Evolutionary conservation across 176 grass and related monocot species (phyloP), one percentile per base, ranked within the genome.

Genomic region (Ananas comosus): DNA sequence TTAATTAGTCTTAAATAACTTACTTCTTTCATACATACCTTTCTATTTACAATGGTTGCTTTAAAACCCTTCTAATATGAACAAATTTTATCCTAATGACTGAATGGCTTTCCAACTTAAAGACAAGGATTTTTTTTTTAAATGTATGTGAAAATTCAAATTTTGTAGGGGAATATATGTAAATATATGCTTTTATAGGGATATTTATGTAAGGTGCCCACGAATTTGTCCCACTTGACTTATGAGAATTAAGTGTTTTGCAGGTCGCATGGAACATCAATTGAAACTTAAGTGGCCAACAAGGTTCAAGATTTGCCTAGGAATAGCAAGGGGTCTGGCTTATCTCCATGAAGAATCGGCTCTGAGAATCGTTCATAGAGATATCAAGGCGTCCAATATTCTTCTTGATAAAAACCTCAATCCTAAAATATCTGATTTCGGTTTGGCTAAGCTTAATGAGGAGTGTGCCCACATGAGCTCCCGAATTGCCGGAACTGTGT

Each of bases 401-500:
- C 88, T 91, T 69, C 79, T 91, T 48, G 88, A 96, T 74, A 83
- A 84, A 80, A 88, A 74, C 10, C 64, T 96, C 12, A 78, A 86
- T 73, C 85, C 92, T 16, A 96, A 96, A 82, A 96, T 96, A 79
- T 96, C 88, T 18, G 92, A 96, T 76, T 96, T 96, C 70, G 88
- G 88, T 70, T 81, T 96, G 77, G 92, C 92, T 12, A 96, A 88
- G 80, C 66, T 96, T 52, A 88, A 79, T 72, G 92, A 96, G 75
- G 88, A 91, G 48, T 80, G 74, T 53, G 82, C 78, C 7, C 85
- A 71, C 51, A 75, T 96, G 53, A 96, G 83, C 85, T 91, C 92
- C 73, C 80, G 78, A 9, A 78, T 91, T 48, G 92, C 88, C 64
- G 92, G 92, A 80, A 96, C 92, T 48, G 73, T 91, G 92, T 96